A percentile compares a stretch with the other conserved stretches of the same genome.
These are phyloP conservation scores for Neurospora hispaniola DNA, from an alignment of 495 filamentous ascomycete genomes.

Conservation along the genomic window DNA sequence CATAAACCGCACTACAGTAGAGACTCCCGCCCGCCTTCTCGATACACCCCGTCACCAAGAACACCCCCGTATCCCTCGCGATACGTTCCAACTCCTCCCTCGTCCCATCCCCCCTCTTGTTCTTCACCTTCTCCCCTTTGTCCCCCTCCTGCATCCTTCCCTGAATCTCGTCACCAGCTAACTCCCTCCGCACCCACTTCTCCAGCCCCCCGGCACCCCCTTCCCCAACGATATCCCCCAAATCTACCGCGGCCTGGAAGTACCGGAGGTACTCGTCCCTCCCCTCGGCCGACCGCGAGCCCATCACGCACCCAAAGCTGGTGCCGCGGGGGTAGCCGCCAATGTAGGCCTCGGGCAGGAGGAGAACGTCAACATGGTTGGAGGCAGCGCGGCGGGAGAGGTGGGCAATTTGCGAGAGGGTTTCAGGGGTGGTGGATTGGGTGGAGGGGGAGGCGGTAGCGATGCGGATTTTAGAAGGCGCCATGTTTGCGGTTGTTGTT, in stretches of 20 bases:
- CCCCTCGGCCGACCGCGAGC: conserved; percentile 53
- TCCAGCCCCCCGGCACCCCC: conserved; percentile 51
- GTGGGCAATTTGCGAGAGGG: conserved; percentile 51
- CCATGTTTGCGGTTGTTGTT: not conserved
- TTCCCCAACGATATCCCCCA: conserved; percentile 69
- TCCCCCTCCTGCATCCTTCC: conserved; percentile 45
- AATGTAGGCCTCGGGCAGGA: conserved; percentile 90
- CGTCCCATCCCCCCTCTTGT: conserved; percentile 70
- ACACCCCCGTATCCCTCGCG: conserved; percentile 64
- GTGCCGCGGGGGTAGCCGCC: conserved; percentile 88
- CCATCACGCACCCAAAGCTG: conserved; percentile 64
- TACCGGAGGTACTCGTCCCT: conserved; percentile 79
- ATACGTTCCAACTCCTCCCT: conserved; percentile 67
- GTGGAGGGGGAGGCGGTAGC: conserved; percentile 73
- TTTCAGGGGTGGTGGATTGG: conserved; percentile 48
- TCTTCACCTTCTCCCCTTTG: conserved; percentile 22
- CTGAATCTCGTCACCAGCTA: conserved; percentile 39
- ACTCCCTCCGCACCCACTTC: conserved; percentile 55
- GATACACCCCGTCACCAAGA: conserved; percentile 68
- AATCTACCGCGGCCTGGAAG: conserved; percentile 67
- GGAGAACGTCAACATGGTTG: conserved; percentile 58
- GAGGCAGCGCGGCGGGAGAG: conserved; percentile 42
- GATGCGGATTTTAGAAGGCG: conserved; percentile 44
- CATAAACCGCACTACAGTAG: conserved; percentile 77
- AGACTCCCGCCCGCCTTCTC: conserved; percentile 72